Evolutionary conservation across 2,329 filamentous ascomycete species (phyloP), one percentile per base, ranked within the genome.

Genomic region (Talaromyces verruculosus): DNA sequence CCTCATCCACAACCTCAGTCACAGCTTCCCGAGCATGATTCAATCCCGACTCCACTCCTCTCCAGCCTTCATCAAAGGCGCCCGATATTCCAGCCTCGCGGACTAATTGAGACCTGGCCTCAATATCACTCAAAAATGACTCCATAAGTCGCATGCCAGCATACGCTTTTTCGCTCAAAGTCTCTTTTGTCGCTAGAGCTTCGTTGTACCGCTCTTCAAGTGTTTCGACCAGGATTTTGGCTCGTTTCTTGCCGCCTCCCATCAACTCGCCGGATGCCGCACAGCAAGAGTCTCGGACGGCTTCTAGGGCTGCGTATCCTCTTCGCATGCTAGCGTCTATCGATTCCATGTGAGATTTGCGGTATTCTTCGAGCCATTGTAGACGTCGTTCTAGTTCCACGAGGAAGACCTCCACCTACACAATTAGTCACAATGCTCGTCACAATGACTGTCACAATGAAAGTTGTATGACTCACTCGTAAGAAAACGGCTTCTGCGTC

Each of bases 171-270:
- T 97, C 93, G 73, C 95, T 92, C 72, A 98, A 80, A 0, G 92
- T 93, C 74, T 92, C 93, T 69, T 93, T 92, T 2, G 91, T 91
- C 17, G 87, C 89, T 69, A 99, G 80, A 0, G 91, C 93, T 71
- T 95, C 91, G 68, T 96, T 89, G 78, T 97, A 99, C 69, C 91
- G 86, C 33, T 85, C 85, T 77, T 99, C 95, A 15, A 99, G 83
- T 0, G 93, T 97, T 72, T 98, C 94, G 39, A 99, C 92, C 81
- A 98, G 89, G 66, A 98, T 87, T 69, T 92, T 91, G 67, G 96
- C 88, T 67, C 93, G 87, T 69, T 92, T 88, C 62, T 91, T 89
- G 25, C 95, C 93, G 43, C 91, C 91, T 65, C 93, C 95, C 71
- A 98, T 87, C 57, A 97, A 87, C 74, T 95, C 94, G 68, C 92